Evolutionary conservation across 225 moss, liverwort and hornwort species (phyloP).

Genomic region (Ulota crispa): DNA sequence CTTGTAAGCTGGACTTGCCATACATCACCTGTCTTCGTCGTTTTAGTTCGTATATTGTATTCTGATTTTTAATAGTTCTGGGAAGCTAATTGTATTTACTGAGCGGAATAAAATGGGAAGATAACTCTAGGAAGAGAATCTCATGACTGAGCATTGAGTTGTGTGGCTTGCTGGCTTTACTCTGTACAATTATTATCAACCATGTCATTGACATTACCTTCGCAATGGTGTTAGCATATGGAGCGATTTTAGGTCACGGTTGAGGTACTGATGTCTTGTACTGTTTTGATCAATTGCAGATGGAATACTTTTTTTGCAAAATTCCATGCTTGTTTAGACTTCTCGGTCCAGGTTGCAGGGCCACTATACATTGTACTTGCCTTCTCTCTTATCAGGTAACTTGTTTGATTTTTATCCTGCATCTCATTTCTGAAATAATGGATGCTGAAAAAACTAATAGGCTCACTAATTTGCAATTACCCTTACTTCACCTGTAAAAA

Average conservation of each 20-base stretch:
- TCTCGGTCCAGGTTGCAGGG: slow-evolving; percentile 69
- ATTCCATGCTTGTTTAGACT: slow-evolving; percentile 62
- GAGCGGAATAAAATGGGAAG: not conserved
- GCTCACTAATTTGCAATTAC: slow-evolving; percentile 1
- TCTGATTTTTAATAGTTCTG: not conserved
- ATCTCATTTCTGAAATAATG: not conserved
- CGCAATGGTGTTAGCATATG: not conserved
- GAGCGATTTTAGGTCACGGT: not conserved
- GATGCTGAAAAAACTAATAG: slow-evolving; percentile 9
- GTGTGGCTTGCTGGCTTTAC: not conserved
- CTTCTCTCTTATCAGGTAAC: slow-evolving; percentile 80
- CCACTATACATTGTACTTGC: slow-evolving; percentile 79
- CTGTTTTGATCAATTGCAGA: slow-evolving; percentile 43
- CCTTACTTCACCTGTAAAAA: not conserved
- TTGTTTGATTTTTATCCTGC: slow-evolving; percentile 10
- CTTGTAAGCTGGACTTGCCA: slow-evolving; percentile 35
- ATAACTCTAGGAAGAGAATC: slow-evolving; percentile 1
- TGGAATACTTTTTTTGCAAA: slow-evolving; percentile 59
- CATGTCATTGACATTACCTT: not conserved
- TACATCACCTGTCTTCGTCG: not conserved
- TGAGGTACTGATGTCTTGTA: not conserved
- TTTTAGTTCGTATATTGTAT: not conserved
- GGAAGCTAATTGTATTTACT: not conserved
- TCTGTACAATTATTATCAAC: not conserved
- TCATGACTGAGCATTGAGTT: not conserved